Evolutionary conservation across 78 protist species (phyloP).

Genomic region (Diacronema lutheri): DNA sequence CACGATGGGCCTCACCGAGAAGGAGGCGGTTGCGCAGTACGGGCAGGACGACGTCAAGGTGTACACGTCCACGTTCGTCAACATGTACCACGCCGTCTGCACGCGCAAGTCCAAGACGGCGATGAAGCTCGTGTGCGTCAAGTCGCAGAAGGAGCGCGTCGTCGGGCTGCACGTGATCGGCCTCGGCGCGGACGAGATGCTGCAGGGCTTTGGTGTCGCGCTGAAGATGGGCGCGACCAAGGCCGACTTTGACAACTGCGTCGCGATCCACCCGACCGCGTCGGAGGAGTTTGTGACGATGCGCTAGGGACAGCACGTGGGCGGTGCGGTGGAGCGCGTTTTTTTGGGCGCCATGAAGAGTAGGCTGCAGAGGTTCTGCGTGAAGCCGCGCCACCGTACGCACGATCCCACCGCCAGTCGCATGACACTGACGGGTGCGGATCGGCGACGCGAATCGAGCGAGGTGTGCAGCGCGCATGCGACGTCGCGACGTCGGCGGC

Average conservation of each 20-base stretch:
- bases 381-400: too few relatives aligned
- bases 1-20: constrained; percentile 74
- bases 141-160: constrained; percentile 65
- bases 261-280: constrained; percentile 88
- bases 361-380: too few relatives aligned
- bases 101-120: constrained; percentile 60
- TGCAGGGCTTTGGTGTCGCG: constrained; percentile 66
- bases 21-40: constrained; percentile 61
- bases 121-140: constrained; percentile 76
- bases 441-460: too few relatives aligned
- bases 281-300: constrained; percentile 77
- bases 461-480: too few relatives aligned
- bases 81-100: constrained; percentile 76
- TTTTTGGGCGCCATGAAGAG: too few relatives aligned
- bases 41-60: constrained; percentile 68
- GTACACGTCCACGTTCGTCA: constrained; percentile 51
- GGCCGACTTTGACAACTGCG: constrained; percentile 68
- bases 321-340: too few relatives aligned
- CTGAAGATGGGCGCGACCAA: constrained; percentile 46
- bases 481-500: too few relatives aligned
- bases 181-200: constrained; percentile 81
- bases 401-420: too few relatives aligned
- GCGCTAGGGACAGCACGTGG: too few relatives aligned
- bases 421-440: too few relatives aligned
- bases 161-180: constrained; percentile 87